phyloP scores from a whole-genome alignment of 805 yeast species.

The Saccharomycopsis microspora region DNA sequence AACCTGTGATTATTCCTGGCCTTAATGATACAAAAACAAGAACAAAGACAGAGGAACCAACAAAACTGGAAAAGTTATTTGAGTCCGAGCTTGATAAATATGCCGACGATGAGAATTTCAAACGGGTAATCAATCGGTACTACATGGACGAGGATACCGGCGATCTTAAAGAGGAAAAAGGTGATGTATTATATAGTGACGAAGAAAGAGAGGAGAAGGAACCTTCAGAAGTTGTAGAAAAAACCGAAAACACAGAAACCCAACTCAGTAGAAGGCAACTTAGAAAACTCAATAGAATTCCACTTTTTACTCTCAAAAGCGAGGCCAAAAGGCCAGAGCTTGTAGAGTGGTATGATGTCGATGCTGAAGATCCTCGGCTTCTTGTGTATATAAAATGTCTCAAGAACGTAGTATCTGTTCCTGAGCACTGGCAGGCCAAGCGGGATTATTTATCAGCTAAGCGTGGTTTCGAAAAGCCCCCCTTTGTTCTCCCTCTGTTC shows the following conservation, averaged over 20 bases:
- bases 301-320: slow-evolving; percentile 59
- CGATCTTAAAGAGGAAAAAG: slow-evolving; percentile 15
- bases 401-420: slow-evolving; percentile 65
- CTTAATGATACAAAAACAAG: neutral
- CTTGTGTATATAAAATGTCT: slow-evolving; percentile 51
- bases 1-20: neutral
- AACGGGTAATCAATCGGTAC: slow-evolving; percentile 26
- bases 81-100: slow-evolving; percentile 20
- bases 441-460: slow-evolving; percentile 61
- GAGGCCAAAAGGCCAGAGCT: slow-evolving; percentile 51
- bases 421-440: slow-evolving; percentile 75
- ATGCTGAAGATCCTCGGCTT: slow-evolving; percentile 68
- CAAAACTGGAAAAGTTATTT: slow-evolving; percentile 5
- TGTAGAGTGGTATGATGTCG: slow-evolving; percentile 82
- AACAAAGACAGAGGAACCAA: neutral
- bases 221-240: slow-evolving; percentile 1
- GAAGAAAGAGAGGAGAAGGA: slow-evolving; percentile 18
- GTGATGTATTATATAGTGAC: slow-evolving; percentile 12
- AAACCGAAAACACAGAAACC: slow-evolving; percentile 11
- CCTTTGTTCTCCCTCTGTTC: slow-evolving; percentile 68
- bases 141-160: slow-evolving; percentile 19
- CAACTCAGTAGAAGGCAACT: slow-evolving; percentile 37
- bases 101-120: slow-evolving; percentile 22
- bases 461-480: slow-evolving; percentile 54
- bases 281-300: slow-evolving; percentile 41